Evolutionary conservation across 352 stramenopile species (phyloP), one percentile per base, ranked within the genome.

Genomic region (Pythium phragmitis): DNA sequence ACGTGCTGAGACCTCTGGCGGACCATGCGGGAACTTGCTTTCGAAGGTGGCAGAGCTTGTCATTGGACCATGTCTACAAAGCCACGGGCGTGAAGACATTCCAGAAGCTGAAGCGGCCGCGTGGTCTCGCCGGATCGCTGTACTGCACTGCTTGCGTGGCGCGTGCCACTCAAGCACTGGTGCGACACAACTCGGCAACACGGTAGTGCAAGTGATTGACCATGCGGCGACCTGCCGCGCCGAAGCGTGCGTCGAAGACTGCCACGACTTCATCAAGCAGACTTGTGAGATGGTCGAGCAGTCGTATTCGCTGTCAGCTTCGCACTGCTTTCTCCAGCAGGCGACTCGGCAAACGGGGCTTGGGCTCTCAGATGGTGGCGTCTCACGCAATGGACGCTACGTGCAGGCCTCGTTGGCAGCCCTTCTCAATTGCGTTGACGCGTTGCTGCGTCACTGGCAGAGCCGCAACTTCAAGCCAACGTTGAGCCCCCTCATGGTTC

Each of bases 101-200:
- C 37, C 37, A 16, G 46, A 26, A 37, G 30, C 26, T 4, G 49
- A 51, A 16, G 30, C 69, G 41, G 63, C 74, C 8, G 52, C 70
- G 12, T 92, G 83, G 83, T 60, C 57, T 19, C 26, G 77, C 2
- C 77, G 82, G 7, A 73, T 81, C 39, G 75, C 76, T 2, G 46
- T 90, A 23, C 54, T 90, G 46, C 83, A 89, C 51, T 82, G 73
- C 43, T 49, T 83, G 19, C 63, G 68, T 2, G 60, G 69, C 7
- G 76, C 67, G 2, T 86, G 77, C 60, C 79, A 79, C 47, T 89
- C 79, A 3, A 72, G 57, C 21, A 52, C 65, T 33, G 74, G 69
- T n/a, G 67, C 73, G 26, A 50, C 63, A 37, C 55, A 77, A 51
- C 65, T 90, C 12, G 83, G 72, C 3, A 67, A 73, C 8, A 60